Evolutionary conservation across 805 yeast genomes (phyloP), one percentile per base, ranked within the genome.

Genomic region (Kazachstania taianensis): DNA sequence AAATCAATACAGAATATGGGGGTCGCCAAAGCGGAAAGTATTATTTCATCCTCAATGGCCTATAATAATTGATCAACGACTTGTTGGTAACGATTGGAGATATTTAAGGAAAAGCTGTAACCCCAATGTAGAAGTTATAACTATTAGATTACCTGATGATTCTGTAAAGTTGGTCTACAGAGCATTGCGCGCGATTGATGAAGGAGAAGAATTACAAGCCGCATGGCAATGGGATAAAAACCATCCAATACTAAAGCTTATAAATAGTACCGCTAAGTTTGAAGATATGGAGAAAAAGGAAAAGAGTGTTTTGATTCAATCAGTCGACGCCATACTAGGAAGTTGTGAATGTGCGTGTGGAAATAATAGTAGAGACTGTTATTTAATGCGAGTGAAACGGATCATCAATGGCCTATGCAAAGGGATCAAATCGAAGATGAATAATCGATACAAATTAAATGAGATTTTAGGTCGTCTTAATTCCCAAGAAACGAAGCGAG

Each of bases 191-290:
- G 70, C 71, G 3, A 70, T 87, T 19, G 66, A 67, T 37, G 59
- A 69, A 9, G 85, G 76, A 7, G 73, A 77, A 30, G 96, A 87
- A 53, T 59, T 89, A 18, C 70, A 89, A 0, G 57, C 84, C 5
- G 73, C 76, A 2, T 89, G 97, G 97, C 81, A 78, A 40, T 89
- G 96, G 94, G 94, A 85, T 52, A 50, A 55, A 2, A 44, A 60
- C 10, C 95, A 86, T 51, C 94, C 96, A 1, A 81, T 85, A 27
- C 58, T 63, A 33, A 66, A 68, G 44, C 56, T 81, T 39, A 65
- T 70, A 17, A 54, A 62, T 16, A 63, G 69, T 7, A 53, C 61
- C 14, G 43, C 59, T 48, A 49, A 61, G 26, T 75, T 78, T 53
- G 86, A 79, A 32, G 69, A 69, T n/a, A 57, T 80, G 14, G 46